phyloP scores from a whole-genome alignment of 257 asterid species.

The Salvia miltiorrhiza region DNA sequence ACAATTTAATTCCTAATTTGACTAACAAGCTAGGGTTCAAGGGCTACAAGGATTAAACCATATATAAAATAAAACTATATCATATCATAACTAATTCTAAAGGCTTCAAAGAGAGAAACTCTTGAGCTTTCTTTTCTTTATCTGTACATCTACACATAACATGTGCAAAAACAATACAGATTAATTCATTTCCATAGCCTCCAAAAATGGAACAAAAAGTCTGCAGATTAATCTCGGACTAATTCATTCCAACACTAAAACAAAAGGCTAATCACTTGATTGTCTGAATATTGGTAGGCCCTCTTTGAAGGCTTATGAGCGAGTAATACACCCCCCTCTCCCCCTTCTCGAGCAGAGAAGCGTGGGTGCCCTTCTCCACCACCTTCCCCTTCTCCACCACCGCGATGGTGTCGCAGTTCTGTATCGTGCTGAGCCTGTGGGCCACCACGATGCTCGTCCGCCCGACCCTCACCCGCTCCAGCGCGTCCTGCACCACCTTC shows the following conservation, averaged over 20 bases:
- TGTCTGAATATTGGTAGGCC: constrained; percentile 12
- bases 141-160: constrained; percentile 2
- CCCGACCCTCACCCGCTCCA: constrained; percentile 78
- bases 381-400: constrained; percentile 73
- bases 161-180: constrained; percentile 2
- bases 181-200: constrained; percentile 4
- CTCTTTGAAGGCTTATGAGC: constrained; percentile 62
- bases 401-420: constrained; percentile 60
- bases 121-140: neutral
- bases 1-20: too few relatives aligned
- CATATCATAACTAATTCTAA: too few relatives aligned
- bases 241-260: neutral
- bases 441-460: constrained; percentile 90
- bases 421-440: constrained; percentile 75
- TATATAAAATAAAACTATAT: too few relatives aligned
- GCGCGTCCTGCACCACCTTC: constrained; percentile 81
- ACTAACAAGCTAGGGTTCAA: too few relatives aligned
- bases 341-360: constrained; percentile 58
- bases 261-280: neutral
- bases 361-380: constrained; percentile 74
- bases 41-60: too few relatives aligned
- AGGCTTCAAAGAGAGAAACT: neutral
- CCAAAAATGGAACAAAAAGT: constrained; percentile 11
- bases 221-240: constrained; percentile 3
- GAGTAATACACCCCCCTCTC: constrained; percentile 64